These are phyloP conservation scores for Boletus huronensis DNA, from an alignment of 768 basidiomycete species.

Conservation along the genomic window DNA sequence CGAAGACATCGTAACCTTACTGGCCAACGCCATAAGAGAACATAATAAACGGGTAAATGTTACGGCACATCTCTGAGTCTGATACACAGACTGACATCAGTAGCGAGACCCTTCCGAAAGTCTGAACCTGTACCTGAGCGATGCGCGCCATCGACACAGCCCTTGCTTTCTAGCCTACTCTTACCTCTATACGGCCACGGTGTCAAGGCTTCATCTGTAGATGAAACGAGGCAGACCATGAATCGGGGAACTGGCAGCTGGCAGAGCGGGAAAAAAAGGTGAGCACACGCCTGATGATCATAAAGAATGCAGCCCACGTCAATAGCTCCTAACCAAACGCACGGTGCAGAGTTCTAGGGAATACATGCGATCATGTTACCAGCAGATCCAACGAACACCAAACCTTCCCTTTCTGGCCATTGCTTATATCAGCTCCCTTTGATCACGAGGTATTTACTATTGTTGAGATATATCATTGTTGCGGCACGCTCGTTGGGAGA, in stretches of 20 bases:
- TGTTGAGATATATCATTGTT: not conserved
- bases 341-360: not conserved
- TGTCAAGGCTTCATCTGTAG: not conserved
- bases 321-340: not conserved
- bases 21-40: not conserved
- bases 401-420: slow-evolving; percentile 1
- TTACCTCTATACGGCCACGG: not conserved
- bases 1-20: not conserved
- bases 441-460: too few species aligned
- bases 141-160: not conserved
- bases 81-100: not conserved
- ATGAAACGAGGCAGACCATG: not conserved
- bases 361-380: too few species aligned
- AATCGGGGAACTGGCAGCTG: not conserved
- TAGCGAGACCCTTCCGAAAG: not conserved
- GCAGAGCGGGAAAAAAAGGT: not conserved
- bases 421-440: slow-evolving; percentile 17
- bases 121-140: not conserved
- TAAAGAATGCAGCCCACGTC: not conserved
- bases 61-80: not conserved
- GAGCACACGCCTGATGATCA: not conserved
- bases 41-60: not conserved
- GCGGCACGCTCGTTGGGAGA: not conserved
- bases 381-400: not conserved
- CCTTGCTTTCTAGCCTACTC: not conserved